Base-by-base conservation (phyloP, 805 yeast species). In the Candida sithepensis region DNA sequence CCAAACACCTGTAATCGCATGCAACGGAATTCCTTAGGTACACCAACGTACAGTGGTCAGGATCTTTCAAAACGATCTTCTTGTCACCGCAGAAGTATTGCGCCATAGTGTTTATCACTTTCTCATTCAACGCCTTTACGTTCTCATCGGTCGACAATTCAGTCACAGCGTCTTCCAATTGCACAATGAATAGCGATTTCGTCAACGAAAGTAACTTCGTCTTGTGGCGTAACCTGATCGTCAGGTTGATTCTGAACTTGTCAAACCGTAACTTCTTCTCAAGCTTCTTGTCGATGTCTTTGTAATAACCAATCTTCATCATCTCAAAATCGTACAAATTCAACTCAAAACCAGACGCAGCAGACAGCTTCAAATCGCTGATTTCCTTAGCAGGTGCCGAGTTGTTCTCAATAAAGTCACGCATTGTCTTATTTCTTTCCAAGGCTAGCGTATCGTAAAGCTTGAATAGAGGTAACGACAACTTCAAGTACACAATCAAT, bases 401-500 rank as follows among this genome's bases (percentile, higher is more conserved):
- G 2, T 41, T 30, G 8, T 55, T 50, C 19, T 5, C 47, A 39
- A 32, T 47, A 22, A 6, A 44, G 19, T 13, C 42, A 33, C 3
- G 36, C 46, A n/a, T 48, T 53, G 7, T 14, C 12, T 13, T n/a
- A 39, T n/a, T n/a, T 2, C 12, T 22, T 23, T 55, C 57, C 3
- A 44, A 9, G 2, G 34, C 18, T 7, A 64, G 39, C 4, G 48
- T 46, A 32, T 50, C 46, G 20, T 57, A 50, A 3, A 51, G 26
- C 30, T 55, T 60, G 47, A 58, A 64, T 41, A 61, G 59, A 2
- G 64, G 61, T 9, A 66, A 49, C 4, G 69, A 65, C 26, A 64
- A 33, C 46, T 60, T 61, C 36, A 65, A 51, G 45, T 60, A 65
- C 1, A 44, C 50, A 14, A 66, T 59, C 42, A 67, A 49, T 26